Evolutionary conservation across 768 basidiomycete genomes (phyloP).

Genomic region (Xanthoconium purpureum): DNA sequence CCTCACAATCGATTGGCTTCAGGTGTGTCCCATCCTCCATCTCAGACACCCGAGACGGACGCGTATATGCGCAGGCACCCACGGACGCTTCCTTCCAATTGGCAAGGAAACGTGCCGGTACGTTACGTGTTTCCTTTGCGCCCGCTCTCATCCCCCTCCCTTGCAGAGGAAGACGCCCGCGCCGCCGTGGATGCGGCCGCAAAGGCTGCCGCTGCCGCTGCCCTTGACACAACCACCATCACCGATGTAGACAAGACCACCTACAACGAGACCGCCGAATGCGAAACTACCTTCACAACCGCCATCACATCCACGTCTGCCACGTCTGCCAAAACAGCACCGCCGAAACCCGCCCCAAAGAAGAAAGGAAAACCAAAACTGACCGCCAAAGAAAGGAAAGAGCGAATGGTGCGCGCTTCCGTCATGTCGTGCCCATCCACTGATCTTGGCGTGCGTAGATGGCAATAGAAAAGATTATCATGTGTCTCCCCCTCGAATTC

Average conservation of each 20-base stretch:
- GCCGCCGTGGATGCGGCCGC: constrained; percentile 36
- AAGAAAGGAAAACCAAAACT: constrained; percentile 65
- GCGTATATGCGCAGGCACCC: constrained; percentile 45
- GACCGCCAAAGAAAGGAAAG: constrained; percentile 80
- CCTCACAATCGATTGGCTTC: constrained; percentile 89
- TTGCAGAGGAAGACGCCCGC: constrained; percentile 56
- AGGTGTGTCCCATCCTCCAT: constrained; percentile 41
- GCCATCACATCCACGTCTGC: constrained; percentile 31
- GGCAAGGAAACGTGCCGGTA: constrained; percentile 61
- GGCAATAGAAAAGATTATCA: constrained; percentile 67
- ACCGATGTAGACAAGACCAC: constrained; percentile 32
- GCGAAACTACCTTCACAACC: constrained; percentile 36
- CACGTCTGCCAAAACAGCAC: constrained; percentile 36
- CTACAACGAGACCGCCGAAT: constrained; percentile 27
- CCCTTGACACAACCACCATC: constrained; percentile 8
- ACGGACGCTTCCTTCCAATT: constrained; percentile 56
- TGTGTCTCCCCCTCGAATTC: constrained; percentile 83
- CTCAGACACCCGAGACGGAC: neutral
- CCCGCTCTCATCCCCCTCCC: neutral
- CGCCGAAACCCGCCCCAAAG: constrained; percentile 40
- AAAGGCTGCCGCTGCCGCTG: constrained; percentile 35
- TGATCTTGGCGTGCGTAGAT: constrained; percentile 34
- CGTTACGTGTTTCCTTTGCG: constrained; percentile 1
- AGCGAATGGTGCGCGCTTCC: constrained; percentile 56
- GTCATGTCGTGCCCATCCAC: neutral